Evolutionary conservation across 495 filamentous ascomycete genomes (phyloP).

Genomic region (Letharia columbiana): DNA sequence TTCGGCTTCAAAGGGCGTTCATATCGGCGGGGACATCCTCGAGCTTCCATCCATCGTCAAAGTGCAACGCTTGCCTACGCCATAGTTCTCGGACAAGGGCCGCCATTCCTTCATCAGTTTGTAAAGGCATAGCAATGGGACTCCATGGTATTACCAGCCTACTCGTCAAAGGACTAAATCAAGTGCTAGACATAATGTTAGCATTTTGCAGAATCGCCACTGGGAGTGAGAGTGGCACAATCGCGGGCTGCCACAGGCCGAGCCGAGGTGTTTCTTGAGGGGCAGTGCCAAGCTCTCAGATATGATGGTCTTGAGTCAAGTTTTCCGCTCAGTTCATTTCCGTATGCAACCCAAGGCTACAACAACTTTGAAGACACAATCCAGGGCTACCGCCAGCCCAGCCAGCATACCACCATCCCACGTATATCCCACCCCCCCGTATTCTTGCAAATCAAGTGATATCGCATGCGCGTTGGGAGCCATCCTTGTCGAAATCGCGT

Average conservation of each 20-base stretch:
- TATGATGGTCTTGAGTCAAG: background rate
- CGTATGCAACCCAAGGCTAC: too few relatives aligned
- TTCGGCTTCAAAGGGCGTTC: background rate
- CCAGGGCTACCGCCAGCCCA: too few relatives aligned
- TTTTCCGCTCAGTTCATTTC: too few relatives aligned
- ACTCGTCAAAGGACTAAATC: background rate
- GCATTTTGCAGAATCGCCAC: background rate
- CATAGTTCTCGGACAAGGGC: background rate
- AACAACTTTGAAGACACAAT: too few relatives aligned
- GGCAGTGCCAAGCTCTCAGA: background rate
- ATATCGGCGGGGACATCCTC: background rate
- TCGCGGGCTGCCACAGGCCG: background rate
- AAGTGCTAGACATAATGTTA: background rate
- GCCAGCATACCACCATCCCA: too few relatives aligned
- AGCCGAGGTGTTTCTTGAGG: background rate
- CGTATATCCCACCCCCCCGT: too few relatives aligned
- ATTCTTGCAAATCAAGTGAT: too few relatives aligned
- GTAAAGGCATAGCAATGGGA: background rate
- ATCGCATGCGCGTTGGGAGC: background rate
- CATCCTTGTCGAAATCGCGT: background rate
- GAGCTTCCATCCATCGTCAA: background rate
- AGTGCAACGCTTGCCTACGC: background rate
- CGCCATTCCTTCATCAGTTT: background rate
- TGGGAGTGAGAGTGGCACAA: too few relatives aligned
- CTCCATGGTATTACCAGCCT: background rate